Percentiles rank a stretch among this genome's conserved stretches.
phyloP scores from a whole-genome alignment of 331 rosid species.

The Quercus tomentella region DNA sequence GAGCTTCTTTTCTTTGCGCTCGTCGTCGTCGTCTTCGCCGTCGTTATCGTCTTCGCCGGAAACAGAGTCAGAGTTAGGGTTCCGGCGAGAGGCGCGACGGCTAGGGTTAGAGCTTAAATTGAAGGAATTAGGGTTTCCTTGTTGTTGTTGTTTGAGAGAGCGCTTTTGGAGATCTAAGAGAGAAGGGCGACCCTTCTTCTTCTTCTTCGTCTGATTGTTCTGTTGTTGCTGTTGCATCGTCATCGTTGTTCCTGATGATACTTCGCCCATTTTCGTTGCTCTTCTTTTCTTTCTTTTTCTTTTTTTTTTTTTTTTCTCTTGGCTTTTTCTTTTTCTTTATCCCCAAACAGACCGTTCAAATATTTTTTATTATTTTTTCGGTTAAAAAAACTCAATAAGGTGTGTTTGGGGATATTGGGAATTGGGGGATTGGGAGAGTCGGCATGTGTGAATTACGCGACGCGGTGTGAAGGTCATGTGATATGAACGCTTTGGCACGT shows the following conservation, averaged over 20 bases:
- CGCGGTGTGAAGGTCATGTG: no score
- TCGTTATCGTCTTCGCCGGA: neutral
- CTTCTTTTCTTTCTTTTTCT: constrained; percentile 28
- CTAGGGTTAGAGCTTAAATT: constrained; percentile 33
- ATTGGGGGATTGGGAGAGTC: no score
- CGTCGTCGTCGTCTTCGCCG: constrained; percentile 58
- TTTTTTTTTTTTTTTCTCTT: neutral
- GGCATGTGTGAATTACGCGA: no score
- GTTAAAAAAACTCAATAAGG: neutral
- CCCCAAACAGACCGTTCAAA: constrained; percentile 20
- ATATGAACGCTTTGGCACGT: no score
- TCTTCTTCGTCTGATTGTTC: constrained; percentile 67
- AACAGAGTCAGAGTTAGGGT: constrained; percentile 14
- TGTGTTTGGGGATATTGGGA: neutral
- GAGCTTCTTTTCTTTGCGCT: constrained; percentile 76
- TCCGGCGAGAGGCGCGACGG: constrained; percentile 28
- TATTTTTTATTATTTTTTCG: neutral
- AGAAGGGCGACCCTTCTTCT: constrained; percentile 97
- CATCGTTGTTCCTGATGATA: constrained; percentile 67
- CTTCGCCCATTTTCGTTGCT: constrained; percentile 63
- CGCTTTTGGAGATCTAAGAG: constrained; percentile 96
- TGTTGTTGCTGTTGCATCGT: constrained; percentile 60
- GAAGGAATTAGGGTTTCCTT: constrained; percentile 28
- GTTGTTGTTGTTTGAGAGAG: constrained; percentile 58
- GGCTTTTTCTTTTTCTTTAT: constrained; percentile 14